Conservation (phyloP, 768 basidiomycete species). For the Polyporus arcularius region DNA sequence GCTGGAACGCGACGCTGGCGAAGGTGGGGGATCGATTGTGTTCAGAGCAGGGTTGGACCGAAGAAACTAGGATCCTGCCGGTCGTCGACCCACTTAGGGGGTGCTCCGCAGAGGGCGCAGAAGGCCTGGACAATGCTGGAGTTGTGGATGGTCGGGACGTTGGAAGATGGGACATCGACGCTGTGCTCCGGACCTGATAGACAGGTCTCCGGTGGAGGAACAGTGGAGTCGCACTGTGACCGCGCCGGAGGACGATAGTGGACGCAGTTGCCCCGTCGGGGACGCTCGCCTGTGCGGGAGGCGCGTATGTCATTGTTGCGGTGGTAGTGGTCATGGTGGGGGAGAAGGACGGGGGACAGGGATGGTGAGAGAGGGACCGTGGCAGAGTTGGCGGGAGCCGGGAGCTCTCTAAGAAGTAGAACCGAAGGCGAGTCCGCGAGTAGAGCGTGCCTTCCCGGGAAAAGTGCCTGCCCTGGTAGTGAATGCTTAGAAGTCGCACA, state of each 20-base stretch:
- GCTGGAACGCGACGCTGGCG: not conserved
- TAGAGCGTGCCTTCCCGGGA: constrained; percentile 11
- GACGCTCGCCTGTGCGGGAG: not conserved
- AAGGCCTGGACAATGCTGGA: not conserved
- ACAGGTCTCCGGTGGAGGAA: constrained; percentile 11
- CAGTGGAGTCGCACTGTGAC: constrained; percentile 3
- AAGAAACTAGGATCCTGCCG: not conserved
- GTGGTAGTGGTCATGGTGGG: constrained; percentile 13
- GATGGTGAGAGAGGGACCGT: constrained; percentile 3
- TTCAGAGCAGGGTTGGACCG: not conserved
- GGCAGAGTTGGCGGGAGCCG: constrained; percentile 1
- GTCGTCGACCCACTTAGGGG: not conserved
- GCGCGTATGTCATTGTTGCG: constrained; percentile 7
- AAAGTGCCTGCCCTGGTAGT: constrained; percentile 9
- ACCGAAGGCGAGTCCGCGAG: constrained; percentile 1
- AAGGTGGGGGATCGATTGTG: no score
- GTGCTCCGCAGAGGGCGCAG: not conserved
- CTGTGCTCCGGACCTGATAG: not conserved
- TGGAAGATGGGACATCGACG: constrained; percentile 2
- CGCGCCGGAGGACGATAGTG: constrained; percentile 7
- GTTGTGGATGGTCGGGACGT: not conserved
- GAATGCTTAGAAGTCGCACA: constrained; percentile 17
- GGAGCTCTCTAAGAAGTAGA: constrained; percentile 5
- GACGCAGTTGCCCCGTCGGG: constrained; percentile 3
- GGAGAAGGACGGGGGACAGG: constrained; percentile 5